Evolutionary conservation across 768 basidiomycete genomes (phyloP).

Genomic region (Paxillus rubicundulus): DNA sequence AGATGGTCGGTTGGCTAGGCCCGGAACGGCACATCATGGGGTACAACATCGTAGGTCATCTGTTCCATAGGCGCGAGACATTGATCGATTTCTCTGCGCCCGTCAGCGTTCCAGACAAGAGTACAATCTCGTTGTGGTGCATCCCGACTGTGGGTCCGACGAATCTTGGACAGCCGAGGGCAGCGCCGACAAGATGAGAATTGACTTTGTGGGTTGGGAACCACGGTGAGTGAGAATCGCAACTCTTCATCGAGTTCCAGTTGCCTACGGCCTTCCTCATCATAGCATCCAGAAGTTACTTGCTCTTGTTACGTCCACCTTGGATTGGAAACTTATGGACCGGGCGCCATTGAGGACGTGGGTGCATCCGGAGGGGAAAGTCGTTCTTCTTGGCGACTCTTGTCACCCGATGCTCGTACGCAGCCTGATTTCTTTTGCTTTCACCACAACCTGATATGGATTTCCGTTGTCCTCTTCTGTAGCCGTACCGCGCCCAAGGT

Average conservation of each 20-base stretch:
- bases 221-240: constrained; percentile 35
- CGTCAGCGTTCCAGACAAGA: constrained; percentile 35
- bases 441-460: not conserved
- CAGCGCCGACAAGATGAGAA: constrained; percentile 44
- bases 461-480: not conserved
- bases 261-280: not conserved
- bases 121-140: constrained; percentile 46
- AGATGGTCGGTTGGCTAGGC: constrained; percentile 62
- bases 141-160: constrained; percentile 38
- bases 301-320: constrained; percentile 41
- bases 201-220: constrained; percentile 48
- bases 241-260: not conserved
- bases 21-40: constrained; percentile 46
- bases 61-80: not conserved
- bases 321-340: constrained; percentile 50
- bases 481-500: constrained; percentile 56
- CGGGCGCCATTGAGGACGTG: constrained; percentile 46
- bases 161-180: constrained; percentile 48
- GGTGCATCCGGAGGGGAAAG: constrained; percentile 43
- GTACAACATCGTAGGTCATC: constrained; percentile 40
- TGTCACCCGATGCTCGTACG: constrained; percentile 54
- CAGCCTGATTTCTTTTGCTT: not conserved
- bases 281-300: constrained; percentile 46
- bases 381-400: constrained; percentile 52
- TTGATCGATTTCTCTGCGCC: not conserved